A percentile compares a stretch with the other conserved stretches of the same genome.
phyloP scores from a whole-genome alignment of 225 moss, liverwort and hornwort species.

The Straminergon stramineum region DNA sequence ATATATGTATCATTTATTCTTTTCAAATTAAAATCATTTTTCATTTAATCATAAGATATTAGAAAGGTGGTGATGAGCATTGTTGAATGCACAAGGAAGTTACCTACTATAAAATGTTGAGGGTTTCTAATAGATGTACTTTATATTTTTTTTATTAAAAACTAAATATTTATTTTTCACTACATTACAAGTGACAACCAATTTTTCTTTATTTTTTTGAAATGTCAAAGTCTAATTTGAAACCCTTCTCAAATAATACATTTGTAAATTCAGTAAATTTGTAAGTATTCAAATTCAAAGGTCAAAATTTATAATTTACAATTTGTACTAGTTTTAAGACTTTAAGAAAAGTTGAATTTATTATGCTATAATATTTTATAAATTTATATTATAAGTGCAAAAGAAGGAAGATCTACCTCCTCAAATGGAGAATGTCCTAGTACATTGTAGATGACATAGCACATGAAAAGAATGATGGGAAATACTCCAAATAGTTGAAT shows the following conservation, averaged over 20 bases:
- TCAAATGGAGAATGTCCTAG: neutral
- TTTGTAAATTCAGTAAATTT: no score
- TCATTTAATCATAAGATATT: neutral
- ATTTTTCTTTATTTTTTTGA: neutral
- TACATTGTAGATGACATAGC: neutral
- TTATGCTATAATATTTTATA: no score
- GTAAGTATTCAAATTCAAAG: no score
- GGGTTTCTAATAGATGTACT: neutral
- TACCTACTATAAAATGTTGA: neutral
- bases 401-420: no score
- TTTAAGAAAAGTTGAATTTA: no score
- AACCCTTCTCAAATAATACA: neutral
- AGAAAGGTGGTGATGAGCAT: neutral
- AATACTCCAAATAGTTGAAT: neutral
- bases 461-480: no score
- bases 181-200: fast-evolving
- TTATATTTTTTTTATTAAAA: neutral
- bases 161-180: neutral
- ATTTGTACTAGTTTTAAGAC: no score
- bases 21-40: neutral
- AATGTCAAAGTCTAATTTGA: neutral
- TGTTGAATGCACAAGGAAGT: neutral
- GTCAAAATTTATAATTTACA: no score
- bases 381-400: no score
- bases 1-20: neutral